Conservation (phyloP, 257 asterid species). For the Lantana camara region DNA sequence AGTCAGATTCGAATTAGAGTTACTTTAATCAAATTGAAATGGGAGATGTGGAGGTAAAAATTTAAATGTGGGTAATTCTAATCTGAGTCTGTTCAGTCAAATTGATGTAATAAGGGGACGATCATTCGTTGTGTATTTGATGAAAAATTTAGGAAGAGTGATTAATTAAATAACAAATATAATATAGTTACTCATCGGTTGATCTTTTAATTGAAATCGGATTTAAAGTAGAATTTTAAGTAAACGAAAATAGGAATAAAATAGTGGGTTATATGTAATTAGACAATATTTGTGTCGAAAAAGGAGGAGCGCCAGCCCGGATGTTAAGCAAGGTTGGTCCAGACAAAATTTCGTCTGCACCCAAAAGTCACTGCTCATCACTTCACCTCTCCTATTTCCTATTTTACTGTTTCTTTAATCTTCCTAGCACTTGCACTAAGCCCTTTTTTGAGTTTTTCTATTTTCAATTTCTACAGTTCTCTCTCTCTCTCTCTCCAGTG, state of each 20-base stretch:
- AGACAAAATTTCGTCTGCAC: conserved; percentile 55
- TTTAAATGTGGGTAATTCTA: no score
- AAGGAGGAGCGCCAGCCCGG: conserved; percentile 63
- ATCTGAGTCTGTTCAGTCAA: no score
- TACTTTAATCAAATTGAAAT: no score
- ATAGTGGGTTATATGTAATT: not conserved
- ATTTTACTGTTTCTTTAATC: conserved; percentile 18
- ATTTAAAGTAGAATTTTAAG: no score
- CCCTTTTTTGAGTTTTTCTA: not conserved
- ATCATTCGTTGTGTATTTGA: no score
- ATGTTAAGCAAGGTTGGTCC: conserved; percentile 59
- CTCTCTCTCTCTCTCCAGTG: not conserved
- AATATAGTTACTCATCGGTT: no score
- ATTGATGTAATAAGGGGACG: no score
- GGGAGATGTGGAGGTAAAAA: no score
- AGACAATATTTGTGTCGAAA: conserved; percentile 1
- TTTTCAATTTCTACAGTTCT: conserved; percentile 2
- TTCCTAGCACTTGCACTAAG: not conserved
- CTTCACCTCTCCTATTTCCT: not conserved
- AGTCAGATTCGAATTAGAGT: no score
- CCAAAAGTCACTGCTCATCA: conserved; percentile 39
- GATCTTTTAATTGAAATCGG: no score
- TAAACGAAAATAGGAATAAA: not conserved
- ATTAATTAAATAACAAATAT: no score
- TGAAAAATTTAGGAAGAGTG: no score